Conservation (phyloP, 148 eudicot species). For the Heliamphora exappendiculata region DNA sequence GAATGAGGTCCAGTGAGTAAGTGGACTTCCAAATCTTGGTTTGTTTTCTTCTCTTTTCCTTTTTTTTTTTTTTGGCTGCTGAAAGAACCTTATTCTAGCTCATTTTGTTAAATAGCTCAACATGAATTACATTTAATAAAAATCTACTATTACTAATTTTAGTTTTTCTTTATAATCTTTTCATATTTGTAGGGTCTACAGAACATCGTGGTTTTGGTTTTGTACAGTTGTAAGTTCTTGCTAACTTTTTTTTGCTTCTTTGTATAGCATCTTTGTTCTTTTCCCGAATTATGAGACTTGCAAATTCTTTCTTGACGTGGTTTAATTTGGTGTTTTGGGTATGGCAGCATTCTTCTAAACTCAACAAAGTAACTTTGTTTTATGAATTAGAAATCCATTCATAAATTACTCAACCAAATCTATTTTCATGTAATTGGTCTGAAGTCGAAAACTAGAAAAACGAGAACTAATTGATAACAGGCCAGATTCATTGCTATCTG, state of each 20-base stretch:
- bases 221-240: conserved; percentile 80
- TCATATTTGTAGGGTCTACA: conserved; percentile 43
- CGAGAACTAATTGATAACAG: background rate
- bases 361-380: background rate
- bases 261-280: background rate
- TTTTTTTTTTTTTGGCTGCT: background rate
- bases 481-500: background rate
- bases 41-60: background rate
- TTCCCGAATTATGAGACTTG: background rate
- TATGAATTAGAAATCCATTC: no score
- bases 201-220: conserved; percentile 74
- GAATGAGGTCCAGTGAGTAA: no score
- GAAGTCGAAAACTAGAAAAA: background rate
- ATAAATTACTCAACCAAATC: background rate
- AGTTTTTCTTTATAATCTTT: background rate
- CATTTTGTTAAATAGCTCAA: background rate
- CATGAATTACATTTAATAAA: background rate
- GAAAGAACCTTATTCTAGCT: background rate
- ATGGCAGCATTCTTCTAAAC: background rate
- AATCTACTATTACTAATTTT: background rate
- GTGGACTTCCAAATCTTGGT: background rate
- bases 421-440: background rate
- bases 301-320: background rate
- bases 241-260: no score
- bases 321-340: background rate